These are phyloP conservation scores for Mrakia gelida DNA, from an alignment of 768 basidiomycete genomes.

Conservation along the genomic window DNA sequence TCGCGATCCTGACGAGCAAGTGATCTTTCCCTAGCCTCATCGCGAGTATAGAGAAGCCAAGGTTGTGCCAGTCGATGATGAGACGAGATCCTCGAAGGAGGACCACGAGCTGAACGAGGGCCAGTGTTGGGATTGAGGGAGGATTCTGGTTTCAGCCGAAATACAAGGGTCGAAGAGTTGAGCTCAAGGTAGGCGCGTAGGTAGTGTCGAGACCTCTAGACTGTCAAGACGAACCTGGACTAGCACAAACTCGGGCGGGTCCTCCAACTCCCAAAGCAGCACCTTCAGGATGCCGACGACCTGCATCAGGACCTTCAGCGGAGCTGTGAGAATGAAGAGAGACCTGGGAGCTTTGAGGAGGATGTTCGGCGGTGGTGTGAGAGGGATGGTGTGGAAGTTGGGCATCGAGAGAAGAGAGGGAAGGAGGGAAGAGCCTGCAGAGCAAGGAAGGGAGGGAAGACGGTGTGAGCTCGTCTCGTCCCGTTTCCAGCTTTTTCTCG, in stretches of 20 bases:
- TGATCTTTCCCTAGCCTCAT: constrained; percentile 69
- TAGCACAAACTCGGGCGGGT: constrained; percentile 74
- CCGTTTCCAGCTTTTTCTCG: background rate
- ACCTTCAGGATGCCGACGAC: constrained; percentile 58
- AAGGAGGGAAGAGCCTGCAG: constrained; percentile 10
- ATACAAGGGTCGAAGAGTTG: background rate
- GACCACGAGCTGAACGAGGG: constrained; percentile 71
- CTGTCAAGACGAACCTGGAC: constrained; percentile 64
- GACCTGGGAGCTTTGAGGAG: constrained; percentile 60
- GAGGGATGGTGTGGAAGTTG: constrained; percentile 61
- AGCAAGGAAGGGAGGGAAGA: background rate
- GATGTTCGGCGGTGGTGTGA: constrained; percentile 59
- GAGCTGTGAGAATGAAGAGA: constrained; percentile 57
- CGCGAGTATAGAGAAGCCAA: constrained; percentile 88
- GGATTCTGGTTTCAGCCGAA: constrained; percentile 66
- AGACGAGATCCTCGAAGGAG: constrained; percentile 69
- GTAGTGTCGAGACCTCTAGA: background rate
- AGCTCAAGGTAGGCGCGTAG: background rate
- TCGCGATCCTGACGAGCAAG: constrained; percentile 66
- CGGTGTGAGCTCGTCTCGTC: constrained; percentile 21
- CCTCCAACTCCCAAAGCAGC: constrained; percentile 57
- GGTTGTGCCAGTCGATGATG: constrained; percentile 99
- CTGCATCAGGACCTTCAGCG: constrained; percentile 74
- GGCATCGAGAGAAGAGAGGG: constrained; percentile 64
- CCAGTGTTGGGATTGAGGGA: constrained; percentile 89